Evolutionary conservation across 257 asterid species (phyloP), one percentile per base, ranked within the genome.

Genomic region (Solanum etuberosum): DNA sequence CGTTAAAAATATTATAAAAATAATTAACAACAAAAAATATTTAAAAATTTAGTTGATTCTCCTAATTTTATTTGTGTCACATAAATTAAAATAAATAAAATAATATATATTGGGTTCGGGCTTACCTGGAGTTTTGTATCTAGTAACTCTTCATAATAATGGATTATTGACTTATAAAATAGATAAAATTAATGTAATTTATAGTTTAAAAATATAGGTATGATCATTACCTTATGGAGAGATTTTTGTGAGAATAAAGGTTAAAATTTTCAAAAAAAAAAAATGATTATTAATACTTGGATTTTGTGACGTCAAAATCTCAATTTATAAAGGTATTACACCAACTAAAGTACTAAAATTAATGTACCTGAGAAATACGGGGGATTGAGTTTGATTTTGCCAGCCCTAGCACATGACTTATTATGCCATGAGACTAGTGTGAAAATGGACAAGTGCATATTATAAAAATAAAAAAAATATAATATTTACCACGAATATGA

Each of bases 401-500:
- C 34, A 32, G 34, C 3, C 34, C 34, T 32, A 35, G 5, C 38
- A 35, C 38, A 35, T 35, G 38, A 35, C 38, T 35, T 35, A 35
- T 3, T 35, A 57, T 57, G 29, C 6, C 68, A 59, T 21, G 14
- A 59, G 67, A 59, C 71, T 25, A n/a, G 32, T 25, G 37, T 18
- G 13, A 71, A 32, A 70, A 29, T 68, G 1, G 34, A 68, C 23
- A 13, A 68, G 76, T 3, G 3, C 13, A 70, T 7, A 70, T 37
- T 29, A 70, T 7, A 37, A 37, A 37, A 59, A 6, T 16, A 51
- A 51, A 51, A 8, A 8, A 16, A 51, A 51, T 46, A 51, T 8
- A 59, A 18, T 59, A 46, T n/a, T 18, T 5, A 83, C 88, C 88
- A 74, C 71, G 43, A 87, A 71, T 85, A 51, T 87, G 88, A 90